Conservation (phyloP, 306 rosid genomes). For the Gastrolobium bilobum region DNA sequence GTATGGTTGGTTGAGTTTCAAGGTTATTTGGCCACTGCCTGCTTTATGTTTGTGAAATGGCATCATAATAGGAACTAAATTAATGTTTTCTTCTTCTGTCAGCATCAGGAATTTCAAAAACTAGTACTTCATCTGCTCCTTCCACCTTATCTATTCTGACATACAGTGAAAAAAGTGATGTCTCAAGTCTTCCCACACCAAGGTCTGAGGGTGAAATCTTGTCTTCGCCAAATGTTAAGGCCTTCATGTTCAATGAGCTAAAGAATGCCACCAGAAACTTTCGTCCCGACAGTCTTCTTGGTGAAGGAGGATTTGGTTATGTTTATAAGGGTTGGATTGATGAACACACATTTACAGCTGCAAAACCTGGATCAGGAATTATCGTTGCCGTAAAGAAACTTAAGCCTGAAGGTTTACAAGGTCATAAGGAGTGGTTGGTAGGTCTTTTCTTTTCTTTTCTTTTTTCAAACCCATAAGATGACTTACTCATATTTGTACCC, state of each 20-base stretch:
- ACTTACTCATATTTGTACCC: background rate
- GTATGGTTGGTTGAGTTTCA: constrained; percentile 20
- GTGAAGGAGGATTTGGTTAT: constrained; percentile 93
- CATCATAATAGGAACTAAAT: constrained; percentile 28
- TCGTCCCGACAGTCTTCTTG: constrained; percentile 85
- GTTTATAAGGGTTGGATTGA: constrained; percentile 96
- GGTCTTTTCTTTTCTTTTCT: constrained; percentile 42
- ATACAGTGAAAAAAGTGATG: constrained; percentile 55
- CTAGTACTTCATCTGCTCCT: constrained; percentile 63
- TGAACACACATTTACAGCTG: constrained; percentile 65
- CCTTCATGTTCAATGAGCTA: constrained; percentile 78
- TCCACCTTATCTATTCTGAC: constrained; percentile 61
- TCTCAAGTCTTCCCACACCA: constrained; percentile 75
- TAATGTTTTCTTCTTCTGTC: constrained; percentile 25
- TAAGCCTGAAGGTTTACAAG: constrained; percentile 87
- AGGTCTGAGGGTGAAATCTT: constrained; percentile 90
- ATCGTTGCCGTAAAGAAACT: constrained; percentile 92
- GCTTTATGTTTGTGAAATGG: constrained; percentile 1
- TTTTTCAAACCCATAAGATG: constrained; percentile 6
- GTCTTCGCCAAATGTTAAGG: constrained; percentile 73
- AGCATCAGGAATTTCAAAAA: constrained; percentile 67
- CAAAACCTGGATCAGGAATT: constrained; percentile 86
- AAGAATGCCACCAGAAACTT: constrained; percentile 84
- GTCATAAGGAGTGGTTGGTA: constrained; percentile 98
- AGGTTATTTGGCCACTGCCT: constrained; percentile 5